phyloP scores from a whole-genome alignment of 2,329 filamentous ascomycete species.

The Epichloe glyceriae region DNA sequence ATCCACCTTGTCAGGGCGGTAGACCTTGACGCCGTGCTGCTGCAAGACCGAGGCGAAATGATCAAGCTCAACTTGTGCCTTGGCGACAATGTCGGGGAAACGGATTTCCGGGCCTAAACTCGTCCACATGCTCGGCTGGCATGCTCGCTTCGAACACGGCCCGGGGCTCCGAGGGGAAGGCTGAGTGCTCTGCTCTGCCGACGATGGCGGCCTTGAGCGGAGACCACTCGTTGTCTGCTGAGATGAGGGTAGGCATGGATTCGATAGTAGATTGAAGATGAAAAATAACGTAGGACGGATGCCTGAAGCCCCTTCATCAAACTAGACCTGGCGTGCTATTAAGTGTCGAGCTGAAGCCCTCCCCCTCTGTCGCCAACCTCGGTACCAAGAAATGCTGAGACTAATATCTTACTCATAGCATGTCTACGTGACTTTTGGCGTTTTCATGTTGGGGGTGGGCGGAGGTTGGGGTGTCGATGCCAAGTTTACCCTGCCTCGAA shows the following conservation, averaged over 20 bases:
- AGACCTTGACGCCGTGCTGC: constrained; percentile 12
- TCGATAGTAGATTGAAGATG: neutral
- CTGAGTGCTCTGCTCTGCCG: constrained; percentile 14
- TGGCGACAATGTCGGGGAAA: constrained; percentile 12
- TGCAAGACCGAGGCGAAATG: constrained; percentile 12
- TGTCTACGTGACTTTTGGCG: no score
- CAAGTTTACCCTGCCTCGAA: no score
- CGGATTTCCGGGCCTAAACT: constrained; percentile 11
- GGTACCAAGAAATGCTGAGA: no score
- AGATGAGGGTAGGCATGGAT: constrained; percentile 3
- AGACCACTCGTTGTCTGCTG: constrained; percentile 15
- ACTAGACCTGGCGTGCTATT: neutral
- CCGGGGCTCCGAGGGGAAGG: constrained; percentile 12
- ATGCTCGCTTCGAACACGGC: constrained; percentile 13
- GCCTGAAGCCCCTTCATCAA: neutral
- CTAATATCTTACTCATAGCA: no score
- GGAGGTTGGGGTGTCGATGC: no score
- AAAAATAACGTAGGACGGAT: neutral
- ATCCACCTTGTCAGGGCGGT: constrained; percentile 12
- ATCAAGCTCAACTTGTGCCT: constrained; percentile 13
- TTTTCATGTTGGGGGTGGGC: no score
- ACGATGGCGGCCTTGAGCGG: constrained; percentile 15
- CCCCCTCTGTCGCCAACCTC: no score
- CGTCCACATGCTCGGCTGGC: constrained; percentile 3
- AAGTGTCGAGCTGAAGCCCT: neutral